Base-by-base conservation (phyloP, 768 basidiomycete species). In the Termitomyces heimii region DNA sequence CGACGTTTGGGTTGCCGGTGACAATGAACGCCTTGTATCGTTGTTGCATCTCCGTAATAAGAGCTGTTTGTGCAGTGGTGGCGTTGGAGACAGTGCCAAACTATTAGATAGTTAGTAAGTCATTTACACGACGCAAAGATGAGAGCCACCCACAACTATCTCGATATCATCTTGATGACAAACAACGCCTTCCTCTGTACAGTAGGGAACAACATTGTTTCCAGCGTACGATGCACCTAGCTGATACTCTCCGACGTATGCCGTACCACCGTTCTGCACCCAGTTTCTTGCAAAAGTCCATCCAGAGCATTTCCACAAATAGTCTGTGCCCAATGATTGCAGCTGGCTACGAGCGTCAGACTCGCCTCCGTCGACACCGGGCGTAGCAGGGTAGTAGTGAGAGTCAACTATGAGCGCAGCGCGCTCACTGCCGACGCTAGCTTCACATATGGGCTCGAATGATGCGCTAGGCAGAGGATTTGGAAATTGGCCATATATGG, bases 81-180 rank as follows among this genome's bases (percentile, higher is more conserved):
- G 88, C 83, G 64, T 70, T 80, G 12, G 77, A 65, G 31, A 76
- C 80, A 0, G 87, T 87, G 54, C 86, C 87, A 62, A 79, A 79
- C 73, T 77, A 44, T 29, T 54, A 50, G 54, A 42, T 37, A 28
- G 52, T 48, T 40, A 43, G 14, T 31, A 52, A 46, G 42, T 40
- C 42, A 44, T 42, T 58, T 31, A 28, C 14, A 31, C 34, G 20
- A 53, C 55, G 44, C 6, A 44, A 45, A 48, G 26, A 40, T n/a
- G 53, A 31, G 55, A 42, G 35, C 26, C 31, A 79, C 85, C 57
- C 71, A 86, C 86, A 58, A 92, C 80, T 66, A 89, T 84, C 73
- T 85, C 72, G 58, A 92, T 92, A 65, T 93, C 91, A 67, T 92
- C 90, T 67, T 91, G 80, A 68, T 91, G 89, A 70, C 89, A 92